Evolutionary conservation across 164 flowering plant genomes (phyloP).

Genomic region (Protea cynaroides): DNA sequence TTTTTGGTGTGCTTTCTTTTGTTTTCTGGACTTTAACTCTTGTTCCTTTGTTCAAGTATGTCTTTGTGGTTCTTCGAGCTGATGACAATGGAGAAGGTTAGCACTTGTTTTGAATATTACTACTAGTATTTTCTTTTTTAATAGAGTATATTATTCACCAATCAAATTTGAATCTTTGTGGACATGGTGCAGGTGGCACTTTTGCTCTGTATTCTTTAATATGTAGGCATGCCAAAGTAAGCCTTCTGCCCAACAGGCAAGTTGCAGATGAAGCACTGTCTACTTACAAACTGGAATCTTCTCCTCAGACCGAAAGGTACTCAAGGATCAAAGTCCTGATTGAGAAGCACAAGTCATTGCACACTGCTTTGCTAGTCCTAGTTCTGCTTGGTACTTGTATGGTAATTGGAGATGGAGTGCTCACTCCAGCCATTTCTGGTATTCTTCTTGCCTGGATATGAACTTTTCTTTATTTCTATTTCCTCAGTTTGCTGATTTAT

Average conservation of each 20-base stretch:
- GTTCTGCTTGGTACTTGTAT: slow-evolving; percentile 91
- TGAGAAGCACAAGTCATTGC: slow-evolving; percentile 68
- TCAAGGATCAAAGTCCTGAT: slow-evolving; percentile 52
- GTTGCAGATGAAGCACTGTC: slow-evolving; percentile 68
- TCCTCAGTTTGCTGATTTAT: not conserved
- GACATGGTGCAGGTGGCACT: slow-evolving; percentile 45
- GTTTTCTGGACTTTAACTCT: slow-evolving; percentile 33
- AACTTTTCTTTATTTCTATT: not conserved
- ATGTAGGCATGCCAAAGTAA: slow-evolving; percentile 52
- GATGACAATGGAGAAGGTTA: slow-evolving; percentile 45
- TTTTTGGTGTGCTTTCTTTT: slow-evolving; percentile 26
- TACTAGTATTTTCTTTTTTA: not conserved
- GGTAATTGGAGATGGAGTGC: slow-evolving; percentile 67
- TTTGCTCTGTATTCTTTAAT: slow-evolving; percentile 53
- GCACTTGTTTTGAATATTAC: not conserved
- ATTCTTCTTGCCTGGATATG: not conserved
- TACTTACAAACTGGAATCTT: slow-evolving; percentile 48
- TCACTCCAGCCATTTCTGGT: slow-evolving; percentile 34
- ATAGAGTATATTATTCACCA: not conserved
- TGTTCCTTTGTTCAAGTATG: slow-evolving; percentile 34
- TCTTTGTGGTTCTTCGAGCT: slow-evolving; percentile 33
- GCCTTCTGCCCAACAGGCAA: slow-evolving; percentile 57
- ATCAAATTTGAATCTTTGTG: not conserved
- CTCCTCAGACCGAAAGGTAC: slow-evolving; percentile 43
- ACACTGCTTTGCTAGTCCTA: slow-evolving; percentile 68